Conservation (phyloP, 2,329 filamentous ascomycete genomes). For the Cryphonectria nitschkei region DNA sequence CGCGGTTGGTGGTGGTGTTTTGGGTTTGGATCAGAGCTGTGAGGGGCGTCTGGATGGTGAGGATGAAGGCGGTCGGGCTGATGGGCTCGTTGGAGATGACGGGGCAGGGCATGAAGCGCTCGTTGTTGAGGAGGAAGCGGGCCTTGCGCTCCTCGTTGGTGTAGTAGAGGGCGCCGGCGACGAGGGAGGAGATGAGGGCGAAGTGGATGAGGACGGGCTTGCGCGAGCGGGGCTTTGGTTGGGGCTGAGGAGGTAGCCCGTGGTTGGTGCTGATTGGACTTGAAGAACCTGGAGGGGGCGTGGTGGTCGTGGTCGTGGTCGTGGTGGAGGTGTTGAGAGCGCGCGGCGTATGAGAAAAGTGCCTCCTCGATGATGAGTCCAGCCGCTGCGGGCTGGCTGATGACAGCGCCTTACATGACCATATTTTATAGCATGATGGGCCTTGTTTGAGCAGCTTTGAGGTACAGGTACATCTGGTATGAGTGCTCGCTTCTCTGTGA, state of each 20-base stretch:
- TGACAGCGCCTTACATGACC: neutral
- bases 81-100: slow-evolving; percentile 64
- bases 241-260: neutral
- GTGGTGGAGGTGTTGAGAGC: neutral
- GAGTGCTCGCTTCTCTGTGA: neutral
- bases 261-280: neutral
- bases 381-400: neutral
- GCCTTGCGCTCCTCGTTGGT: slow-evolving; percentile 16
- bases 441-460: neutral
- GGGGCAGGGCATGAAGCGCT: slow-evolving; percentile 67
- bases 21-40: neutral
- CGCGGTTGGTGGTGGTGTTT: slow-evolving; percentile 34
- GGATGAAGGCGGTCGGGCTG: slow-evolving; percentile 69
- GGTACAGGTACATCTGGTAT: too few relatives aligned
- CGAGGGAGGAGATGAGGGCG: neutral
- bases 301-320: neutral
- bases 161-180: slow-evolving; percentile 10
- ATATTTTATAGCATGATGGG: neutral
- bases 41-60: slow-evolving; percentile 59
- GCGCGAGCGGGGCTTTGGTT: neutral
- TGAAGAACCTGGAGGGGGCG: neutral
- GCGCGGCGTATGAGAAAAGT: neutral
- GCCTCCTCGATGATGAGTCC: neutral
- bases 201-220: slow-evolving; percentile 1
- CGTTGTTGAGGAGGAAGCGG: slow-evolving; percentile 52